Base-by-base conservation (phyloP, 495 filamentous ascomycete species). In the Daldinia vernicosa region DNA sequence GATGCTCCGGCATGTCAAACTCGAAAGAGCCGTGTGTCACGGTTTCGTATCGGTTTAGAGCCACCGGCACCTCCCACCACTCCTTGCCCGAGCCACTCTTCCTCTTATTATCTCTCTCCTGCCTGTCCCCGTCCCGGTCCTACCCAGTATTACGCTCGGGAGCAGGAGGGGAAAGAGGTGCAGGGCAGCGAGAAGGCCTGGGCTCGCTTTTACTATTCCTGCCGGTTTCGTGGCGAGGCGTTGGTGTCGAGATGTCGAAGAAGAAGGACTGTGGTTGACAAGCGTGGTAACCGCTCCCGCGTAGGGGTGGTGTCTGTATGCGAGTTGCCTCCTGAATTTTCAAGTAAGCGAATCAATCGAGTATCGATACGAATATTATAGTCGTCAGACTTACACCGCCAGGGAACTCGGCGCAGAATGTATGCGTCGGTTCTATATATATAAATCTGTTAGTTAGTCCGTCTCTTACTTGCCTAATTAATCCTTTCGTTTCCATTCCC, bases 1-100 rank as follows among this genome's bases (percentile, higher is more conserved):
- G 75, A 77, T 92, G 90, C 47, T 90, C 88, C n/a, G 89, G 88
- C 19, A 89, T 74, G 56, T 87, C 80, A 62, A 87, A 82, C 56
- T 86, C 82, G 68, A 89, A 88, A 11, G 32, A 11, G 27, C 64
- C 40, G 26, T 52, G 28, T 4, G 57, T 6, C 43, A 51, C 39
- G n/a, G 52, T 40, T 22, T 58, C 55, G 40, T 72, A 64, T 4
- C 61, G 22, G n/a, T 63, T 63, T 17, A 59, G 22, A 9, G 73
- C 67, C 9, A 58, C 65, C n/a, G 73, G 63, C 22, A 75, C 75
- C 56, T 77, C 75, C 75, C 75, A 77, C 75, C 75, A 77, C 60
- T 77, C 72, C 54, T 72, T 75, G 27, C 30, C 45, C 39, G 52
- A 57, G 43, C 61, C 12, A 33, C 68, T 66, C 57, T 61, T 53